Evolutionary conservation across 1,139 yeast genomes (phyloP), one percentile per base, ranked within the genome.

Genomic region (Wickerhamomyces sp.): DNA sequence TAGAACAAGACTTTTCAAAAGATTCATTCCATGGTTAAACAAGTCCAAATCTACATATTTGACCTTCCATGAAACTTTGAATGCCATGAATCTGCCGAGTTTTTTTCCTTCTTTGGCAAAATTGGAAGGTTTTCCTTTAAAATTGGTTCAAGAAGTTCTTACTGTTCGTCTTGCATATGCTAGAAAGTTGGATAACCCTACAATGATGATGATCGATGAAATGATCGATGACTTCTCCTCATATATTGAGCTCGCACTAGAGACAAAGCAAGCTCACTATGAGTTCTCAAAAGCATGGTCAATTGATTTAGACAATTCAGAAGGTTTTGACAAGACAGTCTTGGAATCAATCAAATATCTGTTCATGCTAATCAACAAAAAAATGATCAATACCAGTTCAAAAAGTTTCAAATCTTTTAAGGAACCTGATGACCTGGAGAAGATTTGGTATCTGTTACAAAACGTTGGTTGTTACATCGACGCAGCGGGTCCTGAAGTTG

Each of bases 131-230:
- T 84, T 91, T 40, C 96, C 97, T 1, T 70, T 88, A 54, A 78
- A 76, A 44, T 66, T 91, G 35, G 80, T 89, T 45, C 84, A 82
- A 52, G 96, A 87, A 52, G 75, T 87, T 33, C 82, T 89, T 32
- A 74, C 72, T 30, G 74, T 86, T 29, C 70, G 97, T 45, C 68
- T 91, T 35, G 67, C 72, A 3, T 88, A 87, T 54, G 95, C 97
- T 4, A 71, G 74, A 57, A 82, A 83, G 49, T 62, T 89, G 38
- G 78, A 75, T 37, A 85, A 85, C 49, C 96, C 96, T 2, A 88
- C 97, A 0, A 76, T 88, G 75, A 84, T 88, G 89, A 86, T 89
- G 81, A 86, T 91, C 46, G 97, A 91, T 58, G 96, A 89, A 60
- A 84, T 87, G 75, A 75, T 91, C 45, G 91, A 79, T 31, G 96